Percentiles rank a stretch among this genome's conserved stretches.
Evolutionary conservation across 2,329 filamentous ascomycete species (phyloP).

Genomic region (Leptodontidium sp.): DNA sequence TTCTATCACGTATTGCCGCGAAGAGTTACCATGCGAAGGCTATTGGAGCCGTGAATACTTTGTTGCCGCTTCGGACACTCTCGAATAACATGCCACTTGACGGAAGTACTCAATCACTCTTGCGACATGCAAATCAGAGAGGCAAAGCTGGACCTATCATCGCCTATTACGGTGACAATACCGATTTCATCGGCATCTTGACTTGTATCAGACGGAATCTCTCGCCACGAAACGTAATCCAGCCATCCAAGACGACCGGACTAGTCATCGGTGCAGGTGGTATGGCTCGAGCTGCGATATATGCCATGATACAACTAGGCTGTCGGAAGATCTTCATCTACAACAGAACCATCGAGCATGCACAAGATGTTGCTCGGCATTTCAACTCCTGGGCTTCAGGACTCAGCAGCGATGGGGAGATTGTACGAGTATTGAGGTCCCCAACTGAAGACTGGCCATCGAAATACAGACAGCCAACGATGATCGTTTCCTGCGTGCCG

Average conservation of each 20-base stretch:
- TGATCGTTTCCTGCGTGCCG: conserved; percentile 80
- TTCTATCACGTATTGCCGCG: conserved; percentile 69
- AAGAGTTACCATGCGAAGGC: conserved; percentile 76
- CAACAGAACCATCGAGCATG: conserved; percentile 72
- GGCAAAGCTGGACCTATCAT: conserved; percentile 72
- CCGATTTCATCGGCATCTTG: conserved; percentile 82
- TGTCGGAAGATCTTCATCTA: conserved; percentile 79
- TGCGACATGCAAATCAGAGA: conserved; percentile 56
- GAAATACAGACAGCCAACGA: conserved; percentile 69
- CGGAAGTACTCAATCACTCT: conserved; percentile 51
- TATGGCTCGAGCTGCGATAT: conserved; percentile 81
- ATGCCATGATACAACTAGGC: conserved; percentile 79
- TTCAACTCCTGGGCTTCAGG: conserved; percentile 62
- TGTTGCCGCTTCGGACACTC: conserved; percentile 69
- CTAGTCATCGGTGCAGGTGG: conserved; percentile 73
- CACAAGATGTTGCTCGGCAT: conserved; percentile 71
- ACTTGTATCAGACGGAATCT: conserved; percentile 76
- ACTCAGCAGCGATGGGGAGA: conserved; percentile 41
- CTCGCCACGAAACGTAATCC: conserved; percentile 74
- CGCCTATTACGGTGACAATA: conserved; percentile 80
- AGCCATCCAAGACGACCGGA: conserved; percentile 55
- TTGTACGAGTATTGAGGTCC: conserved; percentile 60
- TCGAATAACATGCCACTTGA: conserved; percentile 55
- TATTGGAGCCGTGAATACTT: conserved; percentile 79
- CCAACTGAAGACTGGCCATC: conserved; percentile 70